Base-by-base conservation (phyloP, 192 early-diverging fungal genomes). In the Umbelopsis isabellina region DNA sequence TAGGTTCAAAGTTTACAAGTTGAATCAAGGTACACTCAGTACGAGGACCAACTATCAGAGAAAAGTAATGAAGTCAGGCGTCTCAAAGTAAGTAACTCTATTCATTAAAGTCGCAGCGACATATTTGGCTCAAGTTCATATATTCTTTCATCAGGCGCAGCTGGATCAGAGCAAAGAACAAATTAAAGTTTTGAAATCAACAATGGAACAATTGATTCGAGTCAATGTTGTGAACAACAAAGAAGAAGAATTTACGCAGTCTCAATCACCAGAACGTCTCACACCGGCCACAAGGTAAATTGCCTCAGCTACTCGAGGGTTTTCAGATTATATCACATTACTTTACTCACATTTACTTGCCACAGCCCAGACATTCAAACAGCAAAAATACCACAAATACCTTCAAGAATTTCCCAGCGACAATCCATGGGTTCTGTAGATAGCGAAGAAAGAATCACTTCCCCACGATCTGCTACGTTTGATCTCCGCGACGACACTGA, bases 131-230 rank as follows among this genome's bases (percentile, higher is more conserved):
- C n/a, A 16, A 49, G 6, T 13, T 49, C 2, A 20, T 16, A 21
- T 1, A 6, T 10, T 23, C 10, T n/a, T 64, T 71, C 23, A 20
- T 46, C 27, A 55, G 18, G 53, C 67, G 3, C 72, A 74, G 16
- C 72, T 74, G 41, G 66, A 74, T 1, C 72, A 68, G 20, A 69
- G 67, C 22, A 67, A 74, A 46, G 67, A 69, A 11, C 72, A 74
- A 46, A 68, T 74, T 0, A 67, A 68, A 46, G 55, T 74, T 8
- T 35, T 77, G 22, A 68, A 77, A 46, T 67, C 75, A 47, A 77
- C 75, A 3, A 65, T 77, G 75, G 75, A 77, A 30, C 75, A 77
- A 30, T 64, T 77, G 16, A 35, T 77, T 20, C 53, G 71, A 12
- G 47, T 77, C 41, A 71, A 70, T 46, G 52, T 77, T 23, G 71